Evolutionary conservation across 106 monocot species (phyloP), one percentile per base, ranked within the genome.

Genomic region (Platanthera guangdongensis): DNA sequence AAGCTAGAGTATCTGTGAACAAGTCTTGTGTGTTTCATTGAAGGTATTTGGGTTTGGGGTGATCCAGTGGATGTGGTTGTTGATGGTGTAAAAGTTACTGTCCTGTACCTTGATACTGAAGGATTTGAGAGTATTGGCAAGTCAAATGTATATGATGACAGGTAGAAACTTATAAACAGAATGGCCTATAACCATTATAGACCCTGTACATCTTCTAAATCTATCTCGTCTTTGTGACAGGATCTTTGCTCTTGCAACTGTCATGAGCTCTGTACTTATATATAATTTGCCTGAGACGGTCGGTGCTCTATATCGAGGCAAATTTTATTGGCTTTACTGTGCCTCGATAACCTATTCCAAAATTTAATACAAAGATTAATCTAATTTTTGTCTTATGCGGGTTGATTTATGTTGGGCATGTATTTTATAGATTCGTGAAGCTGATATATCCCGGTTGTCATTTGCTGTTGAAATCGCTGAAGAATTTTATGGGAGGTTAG

Each of bases 71-170:
- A 99, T 81, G 15, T 94, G 78, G 85, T 82, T 59, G 78, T 99
- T 72, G 85, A 99, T 88, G 97, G 94, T 76, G 74, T 77, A 76
- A 94, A 94, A 78, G 85, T 90, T 8, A 94, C 97, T 67, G 94
- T 99, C 22, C 71, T 99, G 7, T 99, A 92, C 77, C 82, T 99
- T 63, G 97, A 99, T 76, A 99, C 94, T 62, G 97, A 99, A 83
- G 97, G 97, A 80, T 99, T 99, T 94, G 97, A 99, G 71, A 99
- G 97, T 92, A 69, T 99, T 80, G 97, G 97, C 48, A 99, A 99
- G 80, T 99, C 97, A 82, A 99, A 93, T 88, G 94, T 99, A 60
- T 99, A 99, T 87, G 97, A 99, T 88, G 97, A 99, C 77, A 99
- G 97, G 97, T 95, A 59, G 75, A 15, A 75, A 14, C 21, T 18